Percentiles rank a stretch among this genome's conserved stretches.
phyloP scores from a whole-genome alignment of 2,329 filamentous ascomycete species.

The Ascochyta pisi region DNA sequence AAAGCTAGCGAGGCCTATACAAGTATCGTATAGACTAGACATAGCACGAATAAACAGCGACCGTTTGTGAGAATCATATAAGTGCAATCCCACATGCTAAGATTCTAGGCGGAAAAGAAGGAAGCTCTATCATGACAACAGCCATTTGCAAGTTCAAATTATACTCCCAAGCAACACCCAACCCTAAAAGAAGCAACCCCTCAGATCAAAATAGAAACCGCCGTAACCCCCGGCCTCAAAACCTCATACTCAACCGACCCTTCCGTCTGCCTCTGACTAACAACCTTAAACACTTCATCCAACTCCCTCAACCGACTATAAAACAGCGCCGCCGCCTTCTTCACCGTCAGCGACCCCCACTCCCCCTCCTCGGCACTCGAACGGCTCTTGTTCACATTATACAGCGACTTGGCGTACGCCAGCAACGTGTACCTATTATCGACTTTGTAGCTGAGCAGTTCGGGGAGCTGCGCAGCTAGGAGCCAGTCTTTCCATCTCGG shows the following conservation, averaged over 20 bases:
- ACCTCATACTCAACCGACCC: slow-evolving; percentile 17
- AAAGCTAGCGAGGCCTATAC: too few relatives aligned
- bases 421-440: slow-evolving; percentile 13
- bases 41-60: too few relatives aligned
- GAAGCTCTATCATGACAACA: too few relatives aligned
- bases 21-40: too few relatives aligned
- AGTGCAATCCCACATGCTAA: too few relatives aligned
- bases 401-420: slow-evolving; percentile 16
- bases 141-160: too few relatives aligned
- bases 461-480: slow-evolving; percentile 12
- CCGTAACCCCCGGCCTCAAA: slow-evolving; percentile 12
- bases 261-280: slow-evolving; percentile 12
- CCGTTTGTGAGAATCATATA: too few relatives aligned
- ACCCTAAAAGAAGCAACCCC: background rate
- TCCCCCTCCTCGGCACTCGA: slow-evolving; percentile 4
- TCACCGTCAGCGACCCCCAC: slow-evolving; percentile 8
- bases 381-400: slow-evolving; percentile 16
- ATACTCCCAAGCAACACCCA: too few relatives aligned
- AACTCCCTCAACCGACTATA: slow-evolving; percentile 16
- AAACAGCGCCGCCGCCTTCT: slow-evolving; percentile 10
- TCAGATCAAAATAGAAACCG: slow-evolving; percentile 18
- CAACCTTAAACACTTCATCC: slow-evolving; percentile 4
- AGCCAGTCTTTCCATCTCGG: slow-evolving; percentile 21
- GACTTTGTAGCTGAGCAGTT: slow-evolving; percentile 16
- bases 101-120: too few relatives aligned